A percentile compares a stretch with the other conserved stretches of the same genome.
Conservation (phyloP, 805 yeast genomes). For the Kuraishia cidri region DNA sequence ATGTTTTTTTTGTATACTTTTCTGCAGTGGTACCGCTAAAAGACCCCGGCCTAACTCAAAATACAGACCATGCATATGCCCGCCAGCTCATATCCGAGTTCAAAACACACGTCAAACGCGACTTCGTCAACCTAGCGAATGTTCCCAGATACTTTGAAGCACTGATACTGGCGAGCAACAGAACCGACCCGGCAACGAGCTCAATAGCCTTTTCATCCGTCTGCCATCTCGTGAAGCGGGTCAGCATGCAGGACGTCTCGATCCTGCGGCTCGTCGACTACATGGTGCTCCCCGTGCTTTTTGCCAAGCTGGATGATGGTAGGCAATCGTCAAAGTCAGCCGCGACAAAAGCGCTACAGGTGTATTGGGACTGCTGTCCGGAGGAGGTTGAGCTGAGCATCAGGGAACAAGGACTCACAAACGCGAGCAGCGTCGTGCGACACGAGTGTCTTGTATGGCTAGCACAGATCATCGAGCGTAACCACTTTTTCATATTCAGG, state of each 20-base stretch:
- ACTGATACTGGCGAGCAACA: constrained; percentile 33
- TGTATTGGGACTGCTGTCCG: constrained; percentile 46
- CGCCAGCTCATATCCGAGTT: constrained; percentile 17
- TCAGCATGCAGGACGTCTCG: constrained; percentile 44
- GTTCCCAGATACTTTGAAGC: constrained; percentile 44
- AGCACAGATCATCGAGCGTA: constrained; percentile 26
- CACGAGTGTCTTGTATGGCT: constrained; percentile 36
- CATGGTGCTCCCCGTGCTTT: constrained; percentile 41
- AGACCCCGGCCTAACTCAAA: background rate
- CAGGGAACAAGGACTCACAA: constrained; percentile 32
- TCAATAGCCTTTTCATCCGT: constrained; percentile 36
- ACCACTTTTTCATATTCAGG: constrained; percentile 23
- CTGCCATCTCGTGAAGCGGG: constrained; percentile 48
- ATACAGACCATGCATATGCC: background rate
- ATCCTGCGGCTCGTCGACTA: constrained; percentile 31
- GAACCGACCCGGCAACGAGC: constrained; percentile 26
- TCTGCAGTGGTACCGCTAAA: background rate
- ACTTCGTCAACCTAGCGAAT: constrained; percentile 37
- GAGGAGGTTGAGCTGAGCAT: constrained; percentile 34
- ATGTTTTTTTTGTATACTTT: constrained; percentile 4
- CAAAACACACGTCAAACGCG: constrained; percentile 47
- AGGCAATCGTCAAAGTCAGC: constrained; percentile 27
- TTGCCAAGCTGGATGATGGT: constrained; percentile 34
- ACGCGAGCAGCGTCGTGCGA: constrained; percentile 25
- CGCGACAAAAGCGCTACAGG: constrained; percentile 41